Percentiles rank a stretch among this genome's conserved stretches.
Conservation (phyloP, 805 yeast genomes). For the Saturnispora sekii region DNA sequence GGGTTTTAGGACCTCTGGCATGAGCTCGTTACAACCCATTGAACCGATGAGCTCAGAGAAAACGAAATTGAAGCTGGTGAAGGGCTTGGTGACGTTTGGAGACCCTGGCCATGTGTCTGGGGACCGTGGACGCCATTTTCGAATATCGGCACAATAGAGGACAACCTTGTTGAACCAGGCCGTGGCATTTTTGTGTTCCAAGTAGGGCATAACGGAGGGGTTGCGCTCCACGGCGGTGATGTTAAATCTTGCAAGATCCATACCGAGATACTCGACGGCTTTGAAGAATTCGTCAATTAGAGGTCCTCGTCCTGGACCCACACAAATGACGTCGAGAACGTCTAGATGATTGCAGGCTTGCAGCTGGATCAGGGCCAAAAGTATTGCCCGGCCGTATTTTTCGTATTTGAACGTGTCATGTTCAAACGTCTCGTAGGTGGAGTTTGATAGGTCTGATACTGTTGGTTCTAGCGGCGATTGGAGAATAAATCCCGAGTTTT, state of each 20-base stretch:
- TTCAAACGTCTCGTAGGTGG: slow-evolving; percentile 63
- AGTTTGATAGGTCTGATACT: slow-evolving; percentile 42
- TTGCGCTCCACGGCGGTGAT: slow-evolving; percentile 67
- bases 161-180: slow-evolving; percentile 46
- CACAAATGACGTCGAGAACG: slow-evolving; percentile 40
- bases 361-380: slow-evolving; percentile 38
- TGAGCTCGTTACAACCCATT: slow-evolving; percentile 84
- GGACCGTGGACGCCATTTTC: slow-evolving; percentile 33
- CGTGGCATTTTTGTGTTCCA: slow-evolving; percentile 38
- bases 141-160: slow-evolving; percentile 49
- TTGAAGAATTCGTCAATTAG: slow-evolving; percentile 46
- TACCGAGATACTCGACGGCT: slow-evolving; percentile 29
- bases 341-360: slow-evolving; percentile 5
- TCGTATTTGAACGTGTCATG: slow-evolving; percentile 60
- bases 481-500: slow-evolving; percentile 15
- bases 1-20: slow-evolving; percentile 67
- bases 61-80: slow-evolving; percentile 38
- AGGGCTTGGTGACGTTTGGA: background rate
- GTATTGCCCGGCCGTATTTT: slow-evolving; percentile 56
- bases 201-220: slow-evolving; percentile 42
- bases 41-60: slow-evolving; percentile 83
- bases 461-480: slow-evolving; percentile 67
- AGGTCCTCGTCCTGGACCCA: slow-evolving; percentile 90
- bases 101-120: slow-evolving; percentile 14
- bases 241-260: slow-evolving; percentile 19